Evolutionary conservation across 768 basidiomycete species (phyloP).

Genomic region (Paxillus ammoniavirescens): DNA sequence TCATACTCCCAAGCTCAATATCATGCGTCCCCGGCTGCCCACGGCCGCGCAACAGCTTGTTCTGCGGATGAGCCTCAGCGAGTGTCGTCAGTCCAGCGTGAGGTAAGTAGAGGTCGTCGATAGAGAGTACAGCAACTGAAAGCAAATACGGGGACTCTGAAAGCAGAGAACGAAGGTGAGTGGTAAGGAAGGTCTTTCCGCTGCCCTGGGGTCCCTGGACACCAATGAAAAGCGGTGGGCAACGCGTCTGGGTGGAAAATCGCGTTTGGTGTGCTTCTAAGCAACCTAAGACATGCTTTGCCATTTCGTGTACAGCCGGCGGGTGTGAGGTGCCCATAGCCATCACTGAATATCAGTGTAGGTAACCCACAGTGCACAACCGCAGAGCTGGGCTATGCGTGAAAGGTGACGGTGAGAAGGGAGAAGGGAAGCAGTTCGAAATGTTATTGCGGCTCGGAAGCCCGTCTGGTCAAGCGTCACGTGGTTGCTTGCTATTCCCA

Average conservation of each 20-base stretch:
- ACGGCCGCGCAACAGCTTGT: slow-evolving; percentile 74
- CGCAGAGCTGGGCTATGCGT: not conserved
- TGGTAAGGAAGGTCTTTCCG: slow-evolving; percentile 83
- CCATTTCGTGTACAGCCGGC: slow-evolving; percentile 39
- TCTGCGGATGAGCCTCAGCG: slow-evolving; percentile 48
- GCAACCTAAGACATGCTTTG: slow-evolving; percentile 38
- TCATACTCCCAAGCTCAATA: slow-evolving; percentile 54
- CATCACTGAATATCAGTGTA: slow-evolving; percentile 11
- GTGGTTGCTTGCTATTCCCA: not conserved
- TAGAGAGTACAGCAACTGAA: slow-evolving; percentile 62
- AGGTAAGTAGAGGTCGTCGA: slow-evolving; percentile 86
- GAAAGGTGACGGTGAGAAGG: not conserved
- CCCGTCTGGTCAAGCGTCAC: not conserved
- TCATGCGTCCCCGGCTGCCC: slow-evolving; percentile 96
- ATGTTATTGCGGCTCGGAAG: not conserved
- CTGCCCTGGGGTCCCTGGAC: slow-evolving; percentile 94
- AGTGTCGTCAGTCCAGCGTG: slow-evolving; percentile 59
- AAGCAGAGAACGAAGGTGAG: slow-evolving; percentile 47
- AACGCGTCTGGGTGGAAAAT: not conserved
- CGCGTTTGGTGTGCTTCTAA: slow-evolving; percentile 31
- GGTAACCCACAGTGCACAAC: not conserved
- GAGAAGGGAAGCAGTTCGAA: not conserved
- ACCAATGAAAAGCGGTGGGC: slow-evolving; percentile 74
- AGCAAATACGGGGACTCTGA: slow-evolving; percentile 47
- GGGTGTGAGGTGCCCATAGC: slow-evolving; percentile 10